phyloP scores from a whole-genome alignment of 345 rosid species.

The Salix arbutifolia region DNA sequence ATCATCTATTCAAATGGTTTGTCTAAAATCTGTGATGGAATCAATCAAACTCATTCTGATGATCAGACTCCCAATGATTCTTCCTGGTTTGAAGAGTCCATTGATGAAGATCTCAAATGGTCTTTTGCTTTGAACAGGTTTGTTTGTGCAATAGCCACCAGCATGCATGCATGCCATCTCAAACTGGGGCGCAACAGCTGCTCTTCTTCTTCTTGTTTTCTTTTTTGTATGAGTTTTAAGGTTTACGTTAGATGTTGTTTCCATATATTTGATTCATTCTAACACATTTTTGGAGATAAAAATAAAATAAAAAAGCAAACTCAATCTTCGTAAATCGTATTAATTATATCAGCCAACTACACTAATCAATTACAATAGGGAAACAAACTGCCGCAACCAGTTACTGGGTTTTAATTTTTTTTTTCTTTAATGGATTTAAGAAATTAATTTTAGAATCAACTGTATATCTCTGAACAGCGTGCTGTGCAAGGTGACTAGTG shows the following conservation, averaged over 20 bases:
- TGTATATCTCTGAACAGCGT: slow-evolving; percentile 39
- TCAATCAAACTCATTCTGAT: slow-evolving; percentile 15
- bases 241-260: not conserved
- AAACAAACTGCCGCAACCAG: too few species aligned
- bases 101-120: slow-evolving; percentile 92
- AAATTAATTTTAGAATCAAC: not conserved
- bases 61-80: slow-evolving; percentile 30
- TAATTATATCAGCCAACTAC: too few species aligned
- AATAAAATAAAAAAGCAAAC: too few species aligned
- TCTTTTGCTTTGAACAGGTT: slow-evolving; percentile 87
- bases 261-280: not conserved
- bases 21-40: slow-evolving; percentile 42
- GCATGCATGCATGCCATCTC: not conserved
- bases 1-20: slow-evolving; percentile 46
- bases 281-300: not conserved
- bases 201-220: not conserved
- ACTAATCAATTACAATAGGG: too few species aligned
- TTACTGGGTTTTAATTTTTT: not conserved
- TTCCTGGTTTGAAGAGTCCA: slow-evolving; percentile 76
- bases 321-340: too few species aligned
- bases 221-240: not conserved
- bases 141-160: not conserved
- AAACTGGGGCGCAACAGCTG: not conserved
- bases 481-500: slow-evolving; percentile 67
- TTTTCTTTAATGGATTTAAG: not conserved